Evolutionary conservation across 2,329 filamentous ascomycete species (phyloP).

Genomic region (Colletotrichum echinochloae): DNA sequence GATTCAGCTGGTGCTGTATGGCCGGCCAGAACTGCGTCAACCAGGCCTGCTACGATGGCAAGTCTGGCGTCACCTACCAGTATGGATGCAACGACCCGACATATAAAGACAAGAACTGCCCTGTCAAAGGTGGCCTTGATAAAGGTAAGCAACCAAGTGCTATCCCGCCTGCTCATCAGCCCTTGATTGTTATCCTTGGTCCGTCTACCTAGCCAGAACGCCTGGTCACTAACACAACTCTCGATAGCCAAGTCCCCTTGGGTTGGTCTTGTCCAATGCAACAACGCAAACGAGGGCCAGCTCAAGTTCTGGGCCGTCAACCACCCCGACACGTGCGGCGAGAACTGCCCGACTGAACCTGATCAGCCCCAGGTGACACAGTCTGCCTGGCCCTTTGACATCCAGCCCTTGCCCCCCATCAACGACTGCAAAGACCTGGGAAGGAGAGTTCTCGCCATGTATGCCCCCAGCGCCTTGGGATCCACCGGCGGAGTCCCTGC

Average conservation of each 20-base stretch:
- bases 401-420: conserved; percentile 15
- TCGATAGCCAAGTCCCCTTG: conserved; percentile 35
- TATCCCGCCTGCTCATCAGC: too few species aligned
- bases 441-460: conserved; percentile 23
- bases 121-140: conserved; percentile 25
- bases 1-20: conserved; percentile 32
- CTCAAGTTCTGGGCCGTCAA: conserved; percentile 34
- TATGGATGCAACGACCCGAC: conserved; percentile 39
- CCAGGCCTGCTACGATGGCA: conserved; percentile 21
- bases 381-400: conserved; percentile 18
- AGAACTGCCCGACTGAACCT: conserved; percentile 11
- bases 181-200: too few species aligned
- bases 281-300: conserved; percentile 25
- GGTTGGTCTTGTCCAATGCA: conserved; percentile 33
- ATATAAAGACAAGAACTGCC: conserved; percentile 33
- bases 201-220: too few species aligned
- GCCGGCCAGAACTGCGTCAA: conserved; percentile 24
- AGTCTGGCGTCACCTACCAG: conserved; percentile 22
- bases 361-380: conserved; percentile 7
- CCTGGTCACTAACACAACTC: neutral
- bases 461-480: neutral
- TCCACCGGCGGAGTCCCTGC: conserved; percentile 19
- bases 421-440: conserved; percentile 21
- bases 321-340: conserved; percentile 35
- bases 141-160: neutral